Percentiles rank a stretch among this genome's conserved stretches.
These are phyloP conservation scores for Williopsis jadinii DNA, from an alignment of 1,139 yeast species.

Conservation along the genomic window DNA sequence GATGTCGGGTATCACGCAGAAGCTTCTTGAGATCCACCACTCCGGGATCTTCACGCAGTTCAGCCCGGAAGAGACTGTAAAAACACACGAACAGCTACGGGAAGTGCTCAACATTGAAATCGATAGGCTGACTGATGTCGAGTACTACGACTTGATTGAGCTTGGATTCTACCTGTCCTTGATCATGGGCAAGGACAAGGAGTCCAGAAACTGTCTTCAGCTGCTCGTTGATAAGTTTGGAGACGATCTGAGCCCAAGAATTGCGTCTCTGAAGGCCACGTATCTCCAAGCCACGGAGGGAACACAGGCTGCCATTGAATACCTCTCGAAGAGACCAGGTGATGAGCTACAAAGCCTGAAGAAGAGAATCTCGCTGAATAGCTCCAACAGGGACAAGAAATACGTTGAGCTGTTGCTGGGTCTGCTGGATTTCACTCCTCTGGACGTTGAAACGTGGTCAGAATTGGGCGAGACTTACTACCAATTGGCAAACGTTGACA, in stretches of 20 bases:
- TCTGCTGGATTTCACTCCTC: constrained; percentile 37
- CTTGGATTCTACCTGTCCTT: constrained; percentile 64
- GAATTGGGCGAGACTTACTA: constrained; percentile 63
- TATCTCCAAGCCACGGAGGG: constrained; percentile 52
- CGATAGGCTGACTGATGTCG: constrained; percentile 34
- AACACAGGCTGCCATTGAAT: constrained; percentile 30
- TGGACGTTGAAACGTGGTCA: constrained; percentile 72
- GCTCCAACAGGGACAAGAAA: constrained; percentile 16
- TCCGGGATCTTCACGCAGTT: constrained; percentile 34
- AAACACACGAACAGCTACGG: constrained; percentile 30
- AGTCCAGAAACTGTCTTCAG: constrained; percentile 62
- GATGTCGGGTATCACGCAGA: constrained; percentile 17
- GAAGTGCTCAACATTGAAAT: constrained; percentile 16
- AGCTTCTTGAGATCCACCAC: constrained; percentile 28
- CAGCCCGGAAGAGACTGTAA: constrained; percentile 30
- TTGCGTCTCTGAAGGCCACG: constrained; percentile 49
- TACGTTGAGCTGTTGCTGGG: constrained; percentile 24
- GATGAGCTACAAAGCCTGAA: constrained; percentile 30
- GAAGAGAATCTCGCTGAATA: constrained; percentile 27
- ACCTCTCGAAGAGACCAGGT: constrained; percentile 23
- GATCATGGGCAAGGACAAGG: constrained; percentile 58
- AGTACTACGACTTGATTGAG: constrained; percentile 56
- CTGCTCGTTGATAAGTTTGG: constrained; percentile 61
- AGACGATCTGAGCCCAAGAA: constrained; percentile 44
- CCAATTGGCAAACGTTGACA: constrained; percentile 54